These are phyloP conservation scores for Colletotrichum ledebouriae DNA, from an alignment of 2,329 filamentous ascomycete species.

Conservation along the genomic window DNA sequence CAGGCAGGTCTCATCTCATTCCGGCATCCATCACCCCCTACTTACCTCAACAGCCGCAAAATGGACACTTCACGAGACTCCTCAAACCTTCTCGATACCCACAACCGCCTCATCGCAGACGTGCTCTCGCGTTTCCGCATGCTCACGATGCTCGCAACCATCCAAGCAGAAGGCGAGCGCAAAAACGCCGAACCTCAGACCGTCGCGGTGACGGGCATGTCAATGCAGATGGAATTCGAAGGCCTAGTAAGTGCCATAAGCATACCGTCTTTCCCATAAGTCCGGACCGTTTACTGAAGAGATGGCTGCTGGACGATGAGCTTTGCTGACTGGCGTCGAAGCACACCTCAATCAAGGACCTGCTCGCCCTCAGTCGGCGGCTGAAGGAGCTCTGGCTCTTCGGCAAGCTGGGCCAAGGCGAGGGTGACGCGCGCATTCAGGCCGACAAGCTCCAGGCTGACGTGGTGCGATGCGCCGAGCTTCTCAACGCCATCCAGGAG, in stretches of 20 bases:
- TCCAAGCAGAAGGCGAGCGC: conserved; percentile 55
- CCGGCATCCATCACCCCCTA: neutral
- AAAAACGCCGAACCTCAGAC: conserved; percentile 55
- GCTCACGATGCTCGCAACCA: conserved; percentile 59
- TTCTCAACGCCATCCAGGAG: conserved; percentile 54
- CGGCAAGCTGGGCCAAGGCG: conserved; percentile 56
- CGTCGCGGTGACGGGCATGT: conserved; percentile 58
- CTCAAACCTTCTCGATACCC: conserved; percentile 51
- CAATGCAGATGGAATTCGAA: conserved; percentile 62
- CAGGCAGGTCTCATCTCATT: neutral
- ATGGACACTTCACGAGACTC: conserved; percentile 41
- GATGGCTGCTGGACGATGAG: no score
- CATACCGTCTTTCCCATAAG: neutral
- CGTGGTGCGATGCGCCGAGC: conserved; percentile 51
- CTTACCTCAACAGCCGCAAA: neutral
- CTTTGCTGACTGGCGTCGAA: conserved; percentile 28
- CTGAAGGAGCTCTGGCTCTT: conserved; percentile 63
- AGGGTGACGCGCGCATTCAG: conserved; percentile 52
- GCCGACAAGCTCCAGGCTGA: conserved; percentile 54
- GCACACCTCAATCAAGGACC: conserved; percentile 60
- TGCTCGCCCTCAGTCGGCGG: conserved; percentile 58
- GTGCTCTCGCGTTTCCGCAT: conserved; percentile 59
- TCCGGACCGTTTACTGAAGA: neutral
- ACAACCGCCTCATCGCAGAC: conserved; percentile 60
- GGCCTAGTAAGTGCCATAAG: conserved; percentile 50